Percentiles rank a stretch among this genome's conserved stretches.
Evolutionary conservation across 371 early-diverging fungal genomes (phyloP).

Genomic region (Batkoa obscura): DNA sequence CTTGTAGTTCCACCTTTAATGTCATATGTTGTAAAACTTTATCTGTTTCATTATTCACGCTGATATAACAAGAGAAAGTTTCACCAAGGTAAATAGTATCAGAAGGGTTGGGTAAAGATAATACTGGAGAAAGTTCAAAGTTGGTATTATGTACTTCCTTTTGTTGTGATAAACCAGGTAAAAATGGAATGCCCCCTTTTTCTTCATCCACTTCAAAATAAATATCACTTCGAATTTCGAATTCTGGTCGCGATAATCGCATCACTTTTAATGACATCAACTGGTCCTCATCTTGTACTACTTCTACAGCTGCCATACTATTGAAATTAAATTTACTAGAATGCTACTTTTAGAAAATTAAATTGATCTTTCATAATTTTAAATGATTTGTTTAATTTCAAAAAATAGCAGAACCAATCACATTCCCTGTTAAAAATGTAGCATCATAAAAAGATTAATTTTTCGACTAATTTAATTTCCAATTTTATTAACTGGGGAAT

Average conservation of each 20-base stretch:
- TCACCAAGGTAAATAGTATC: conserved; percentile 91
- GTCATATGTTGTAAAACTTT: conserved; percentile 39
- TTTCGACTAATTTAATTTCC: too few species aligned
- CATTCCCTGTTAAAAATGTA: too few species aligned
- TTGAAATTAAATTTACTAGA: too few species aligned
- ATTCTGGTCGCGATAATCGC: neutral
- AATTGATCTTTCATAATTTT: too few species aligned
- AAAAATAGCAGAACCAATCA: too few species aligned
- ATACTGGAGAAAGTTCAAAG: neutral
- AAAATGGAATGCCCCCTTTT: neutral
- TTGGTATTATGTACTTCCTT: neutral
- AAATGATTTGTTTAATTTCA: too few species aligned
- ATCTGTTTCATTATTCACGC: conserved; percentile 61
- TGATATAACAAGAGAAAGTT: conserved; percentile 71
- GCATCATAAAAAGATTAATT: too few species aligned
- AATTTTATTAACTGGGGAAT: too few species aligned
- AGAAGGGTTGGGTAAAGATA: conserved; percentile 38
- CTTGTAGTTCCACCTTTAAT: conserved; percentile 74
- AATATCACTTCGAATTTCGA: neutral
- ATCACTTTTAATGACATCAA: conserved; percentile 3
- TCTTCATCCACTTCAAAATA: neutral
- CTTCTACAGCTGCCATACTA: neutral
- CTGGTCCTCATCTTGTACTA: neutral
- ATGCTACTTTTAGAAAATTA: too few species aligned
- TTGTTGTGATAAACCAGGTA: too few species aligned